phyloP scores from a whole-genome alignment of 345 rosid genomes.

The Fremontodendron californicum region DNA sequence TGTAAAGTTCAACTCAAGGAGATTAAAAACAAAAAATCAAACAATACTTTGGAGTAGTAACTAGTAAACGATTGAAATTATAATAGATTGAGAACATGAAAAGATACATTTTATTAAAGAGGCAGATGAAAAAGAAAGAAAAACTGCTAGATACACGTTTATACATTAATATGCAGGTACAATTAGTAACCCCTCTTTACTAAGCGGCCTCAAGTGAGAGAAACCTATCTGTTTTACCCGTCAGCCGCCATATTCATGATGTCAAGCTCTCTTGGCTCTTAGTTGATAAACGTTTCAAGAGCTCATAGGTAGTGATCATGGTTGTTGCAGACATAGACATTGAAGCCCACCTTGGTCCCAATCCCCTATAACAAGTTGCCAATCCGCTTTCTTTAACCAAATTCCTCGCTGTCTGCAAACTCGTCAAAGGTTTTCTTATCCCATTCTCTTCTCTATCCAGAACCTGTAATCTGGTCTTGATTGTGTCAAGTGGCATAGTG shows the following conservation, averaged over 20 bases:
- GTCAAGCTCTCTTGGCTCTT: conserved; percentile 38
- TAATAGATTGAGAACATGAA: neutral
- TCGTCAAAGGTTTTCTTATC: conserved; percentile 54
- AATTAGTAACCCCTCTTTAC: neutral
- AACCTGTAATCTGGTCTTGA: conserved; percentile 83
- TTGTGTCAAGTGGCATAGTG: conserved; percentile 84
- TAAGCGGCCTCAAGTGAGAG: neutral
- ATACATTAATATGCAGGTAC: neutral
- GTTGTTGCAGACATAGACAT: conserved; percentile 85
- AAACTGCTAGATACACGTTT: neutral
- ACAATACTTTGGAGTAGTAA: neutral
- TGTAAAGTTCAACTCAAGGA: neutral
- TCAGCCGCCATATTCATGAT: conserved; percentile 4
- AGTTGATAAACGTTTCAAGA: conserved; percentile 67
- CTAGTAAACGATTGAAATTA: neutral
- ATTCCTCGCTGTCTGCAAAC: conserved; percentile 49
- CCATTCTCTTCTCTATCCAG: conserved; percentile 71
- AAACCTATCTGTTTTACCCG: neutral
- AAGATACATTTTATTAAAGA: neutral
- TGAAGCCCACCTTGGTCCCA: conserved; percentile 95
- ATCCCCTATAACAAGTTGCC: conserved; percentile 73
- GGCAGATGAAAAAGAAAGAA: neutral
- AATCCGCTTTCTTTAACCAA: conserved; percentile 75
- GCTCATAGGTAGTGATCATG: conserved; percentile 88
- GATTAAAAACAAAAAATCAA: neutral